Conservation (phyloP, 176 grass and related monocot species). For the Avena atlantica region DNA sequence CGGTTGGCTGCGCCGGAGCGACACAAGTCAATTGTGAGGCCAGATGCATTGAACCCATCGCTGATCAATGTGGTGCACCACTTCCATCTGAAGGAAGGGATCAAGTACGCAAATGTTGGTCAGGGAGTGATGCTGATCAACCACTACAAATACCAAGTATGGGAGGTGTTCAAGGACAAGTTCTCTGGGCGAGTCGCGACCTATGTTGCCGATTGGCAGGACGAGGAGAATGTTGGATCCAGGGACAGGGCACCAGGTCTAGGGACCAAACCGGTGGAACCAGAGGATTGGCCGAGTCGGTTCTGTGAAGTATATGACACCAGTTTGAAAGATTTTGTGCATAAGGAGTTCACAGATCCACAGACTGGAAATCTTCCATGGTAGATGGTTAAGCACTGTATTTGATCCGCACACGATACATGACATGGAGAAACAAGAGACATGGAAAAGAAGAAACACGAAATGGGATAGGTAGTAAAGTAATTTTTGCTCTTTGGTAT, state of each 20-base stretch:
- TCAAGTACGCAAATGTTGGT: slow-evolving; percentile 77
- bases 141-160: slow-evolving; percentile 98
- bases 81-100: slow-evolving; percentile 91
- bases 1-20: slow-evolving; percentile 73
- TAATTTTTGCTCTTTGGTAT: slow-evolving; percentile 53
- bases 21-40: slow-evolving; percentile 91
- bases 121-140: slow-evolving; percentile 90
- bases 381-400: slow-evolving; percentile 51
- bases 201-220: slow-evolving; percentile 95
- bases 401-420: slow-evolving; percentile 38
- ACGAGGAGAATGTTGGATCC: slow-evolving; percentile 90
- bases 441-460: slow-evolving; percentile 35
- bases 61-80: slow-evolving; percentile 97
- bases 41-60: slow-evolving; percentile 73
- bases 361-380: slow-evolving; percentile 77
- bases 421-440: slow-evolving; percentile 36
- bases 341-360: slow-evolving; percentile 50
- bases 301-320: slow-evolving; percentile 96
- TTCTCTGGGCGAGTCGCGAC: slow-evolving; percentile 84
- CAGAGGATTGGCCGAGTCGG: slow-evolving; percentile 75
- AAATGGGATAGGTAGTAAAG: slow-evolving; percentile 35
- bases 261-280: slow-evolving; percentile 90
- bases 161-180: slow-evolving; percentile 99
- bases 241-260: slow-evolving; percentile 92
- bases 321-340: slow-evolving; percentile 79